Base-by-base conservation (phyloP, 2,329 filamentous ascomycete species). In the Tolypocladium paradoxum region DNA sequence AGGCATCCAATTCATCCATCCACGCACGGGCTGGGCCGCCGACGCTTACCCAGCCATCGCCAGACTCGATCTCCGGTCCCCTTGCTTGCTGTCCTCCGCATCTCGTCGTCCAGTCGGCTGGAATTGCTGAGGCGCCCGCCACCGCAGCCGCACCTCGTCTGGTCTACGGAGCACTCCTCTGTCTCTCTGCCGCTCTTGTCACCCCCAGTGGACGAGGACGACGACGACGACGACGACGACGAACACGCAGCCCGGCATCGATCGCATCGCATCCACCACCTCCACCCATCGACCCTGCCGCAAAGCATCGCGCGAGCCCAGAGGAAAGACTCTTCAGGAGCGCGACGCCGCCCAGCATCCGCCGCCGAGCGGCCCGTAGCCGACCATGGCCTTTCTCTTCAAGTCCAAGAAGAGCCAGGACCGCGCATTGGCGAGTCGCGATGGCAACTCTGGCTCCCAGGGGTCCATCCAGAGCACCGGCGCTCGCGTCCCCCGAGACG, bases 381-480 rank as follows among this genome's bases (percentile, higher is more conserved):
- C 64, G 69, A 76, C 69, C 70, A 90, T 90, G 87, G 84, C 87
- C 60, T 90, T 90, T 70, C 78, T 90, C 57, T 90, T 90, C 76
- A 89, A 89, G 70, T 88, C 84, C 53, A 90, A 90, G 73, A 90
- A 88, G 71, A 79, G 81, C 65, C 83, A 86, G 68, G 82, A 85
- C 62, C 80, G 83, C 65, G 73, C 72, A 54, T 66, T 79, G 59
- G 71, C 75, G 51, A 78, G 74, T 65, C 78, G 79, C 65, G 79
- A 83, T 64, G 78, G 75, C 51, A 72, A 70, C 55, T 63, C 71
- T 29, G 69, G 68, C 51, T 74, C 76, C 7, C 75, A 75, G 63
- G 74, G 72, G 51, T 77, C 73, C 36, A 68, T 79, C 45, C 73
- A 76, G 61, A 75, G 73, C 64, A 69, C 72, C 55, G 73, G 73